Percentiles rank a stretch among this genome's conserved stretches.
These are phyloP conservation scores for Talaromyces funiculosus DNA, from an alignment of 2,329 filamentous ascomycete species.

Conservation along the genomic window DNA sequence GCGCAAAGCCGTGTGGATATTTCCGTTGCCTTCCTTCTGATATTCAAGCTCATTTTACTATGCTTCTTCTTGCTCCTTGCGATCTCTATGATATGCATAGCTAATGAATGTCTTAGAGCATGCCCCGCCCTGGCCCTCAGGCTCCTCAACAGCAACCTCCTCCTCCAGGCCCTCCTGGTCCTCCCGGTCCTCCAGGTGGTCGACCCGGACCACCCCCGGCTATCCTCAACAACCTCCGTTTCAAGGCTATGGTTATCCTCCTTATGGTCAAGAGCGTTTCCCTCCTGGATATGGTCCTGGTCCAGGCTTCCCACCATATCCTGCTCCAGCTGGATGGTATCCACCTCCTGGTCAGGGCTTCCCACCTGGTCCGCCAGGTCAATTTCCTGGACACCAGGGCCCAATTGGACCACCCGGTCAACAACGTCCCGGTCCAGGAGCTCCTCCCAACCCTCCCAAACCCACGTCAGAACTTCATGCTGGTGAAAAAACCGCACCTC, in stretches of 20 bases:
- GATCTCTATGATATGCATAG: background rate
- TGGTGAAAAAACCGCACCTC: slow-evolving; percentile 32
- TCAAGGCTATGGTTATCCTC: slow-evolving; percentile 39
- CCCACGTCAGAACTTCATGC: slow-evolving; percentile 41
- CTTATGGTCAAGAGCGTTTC: slow-evolving; percentile 36
- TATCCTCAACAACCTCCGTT: slow-evolving; percentile 40
- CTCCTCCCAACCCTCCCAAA: slow-evolving; percentile 25
- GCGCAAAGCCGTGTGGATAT: slow-evolving; percentile 95
- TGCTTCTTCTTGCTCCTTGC: too few species aligned
- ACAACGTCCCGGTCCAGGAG: slow-evolving; percentile 29
- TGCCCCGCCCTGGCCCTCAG: slow-evolving; percentile 39
- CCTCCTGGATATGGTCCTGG: slow-evolving; percentile 40
- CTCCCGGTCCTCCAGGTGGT: slow-evolving; percentile 5
- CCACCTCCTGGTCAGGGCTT: slow-evolving; percentile 70
- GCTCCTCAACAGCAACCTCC: slow-evolving; percentile 38
- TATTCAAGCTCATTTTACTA: slow-evolving; percentile 30
- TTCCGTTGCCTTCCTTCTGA: slow-evolving; percentile 99
- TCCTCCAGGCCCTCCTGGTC: slow-evolving; percentile 32
- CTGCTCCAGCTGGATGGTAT: slow-evolving; percentile 70
- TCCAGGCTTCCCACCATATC: slow-evolving; percentile 70
- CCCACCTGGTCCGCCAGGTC: slow-evolving; percentile 55
- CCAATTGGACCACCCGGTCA: slow-evolving; percentile 52
- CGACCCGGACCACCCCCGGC: slow-evolving; percentile 29
- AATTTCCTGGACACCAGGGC: slow-evolving; percentile 57
- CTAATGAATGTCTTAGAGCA: slow-evolving; percentile 30